Evolutionary conservation across 805 yeast genomes (phyloP), one percentile per base, ranked within the genome.

Genomic region (Candida tallmaniae): DNA sequence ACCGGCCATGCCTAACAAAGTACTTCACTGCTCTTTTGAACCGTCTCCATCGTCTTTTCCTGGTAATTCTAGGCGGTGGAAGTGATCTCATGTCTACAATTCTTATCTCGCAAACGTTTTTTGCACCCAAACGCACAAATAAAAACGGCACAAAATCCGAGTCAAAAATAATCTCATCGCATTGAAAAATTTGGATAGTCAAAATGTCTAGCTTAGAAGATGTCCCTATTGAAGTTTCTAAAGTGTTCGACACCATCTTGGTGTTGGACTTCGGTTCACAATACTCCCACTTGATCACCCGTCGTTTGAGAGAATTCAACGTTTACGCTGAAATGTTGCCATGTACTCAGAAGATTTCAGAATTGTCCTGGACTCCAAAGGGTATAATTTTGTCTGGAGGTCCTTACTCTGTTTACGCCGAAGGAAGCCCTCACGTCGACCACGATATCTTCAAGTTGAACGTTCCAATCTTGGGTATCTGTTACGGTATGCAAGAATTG

Each of bases 281-380:
- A 70, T 93, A 93, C 70, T 86, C 96, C 39, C 98, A 93, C 58
- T 69, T 93, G 60, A 88, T 93, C 61, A 89, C 97, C 42, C 83
- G 98, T 68, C 85, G 98, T 68, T 76, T 93, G 51, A 86, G 98
- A 74, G 98, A 93, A 65, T 85, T 89, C 73, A 88, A 93, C 62
- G 90, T 93, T 48, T 93, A 93, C 64, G 97, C 98, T 48, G 98
- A 93, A 70, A 93, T 93, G 98, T 76, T 93, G 46, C 98, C 98
- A 49, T 93, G 98, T 69, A 93, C 98, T 35, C 98, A 94, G 68
- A 93, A 93, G 72, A 90, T 93, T 57, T 60, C 82, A 36, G 97
- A 90, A 48, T 75, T 93, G 51, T 65, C 80, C 40, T 93, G 96
- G 94, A 89, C 78, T 59, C 98, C 98, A 49, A 85, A 81, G 61